Conservation (phyloP, 140 eudicot species). For the Flaveria floridana region DNA sequence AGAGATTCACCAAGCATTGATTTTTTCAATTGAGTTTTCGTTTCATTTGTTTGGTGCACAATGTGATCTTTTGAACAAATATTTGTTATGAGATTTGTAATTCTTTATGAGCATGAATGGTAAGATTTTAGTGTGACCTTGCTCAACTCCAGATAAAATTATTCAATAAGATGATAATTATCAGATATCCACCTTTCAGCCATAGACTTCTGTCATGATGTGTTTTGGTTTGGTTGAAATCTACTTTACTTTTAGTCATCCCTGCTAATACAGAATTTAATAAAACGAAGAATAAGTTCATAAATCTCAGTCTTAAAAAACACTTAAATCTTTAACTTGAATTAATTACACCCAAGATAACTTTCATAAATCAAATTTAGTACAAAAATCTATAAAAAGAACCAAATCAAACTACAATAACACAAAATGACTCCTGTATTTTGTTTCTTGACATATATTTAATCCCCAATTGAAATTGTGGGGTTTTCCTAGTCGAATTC, state of each 20-base stretch:
- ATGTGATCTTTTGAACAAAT: constrained; percentile 17
- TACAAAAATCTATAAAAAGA: no score
- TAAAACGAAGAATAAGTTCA: no score
- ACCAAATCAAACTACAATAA: no score
- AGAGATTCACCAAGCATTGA: constrained; percentile 58
- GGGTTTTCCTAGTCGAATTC: constrained; percentile 5
- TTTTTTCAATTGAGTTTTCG: constrained; percentile 16
- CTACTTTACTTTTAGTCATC: not conserved
- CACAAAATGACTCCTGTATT: not conserved
- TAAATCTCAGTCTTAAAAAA: no score
- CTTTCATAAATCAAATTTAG: no score
- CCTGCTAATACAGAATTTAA: no score
- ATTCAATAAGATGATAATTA: not conserved
- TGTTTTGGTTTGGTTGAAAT: not conserved
- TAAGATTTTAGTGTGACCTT: constrained; percentile 21
- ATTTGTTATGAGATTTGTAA: constrained; percentile 16
- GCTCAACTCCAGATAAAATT: constrained; percentile 18
- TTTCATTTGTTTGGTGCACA: constrained; percentile 25
- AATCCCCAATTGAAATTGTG: not conserved
- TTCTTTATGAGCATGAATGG: constrained; percentile 15
- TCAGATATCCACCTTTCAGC: not conserved
- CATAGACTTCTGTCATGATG: constrained; percentile 1
- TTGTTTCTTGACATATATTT: constrained; percentile 6
- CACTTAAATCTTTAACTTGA: not conserved
- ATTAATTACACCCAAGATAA: not conserved